Evolutionary conservation across 805 yeast genomes (phyloP), one percentile per base, ranked within the genome.

Genomic region (Candida khao-thaluensis): DNA sequence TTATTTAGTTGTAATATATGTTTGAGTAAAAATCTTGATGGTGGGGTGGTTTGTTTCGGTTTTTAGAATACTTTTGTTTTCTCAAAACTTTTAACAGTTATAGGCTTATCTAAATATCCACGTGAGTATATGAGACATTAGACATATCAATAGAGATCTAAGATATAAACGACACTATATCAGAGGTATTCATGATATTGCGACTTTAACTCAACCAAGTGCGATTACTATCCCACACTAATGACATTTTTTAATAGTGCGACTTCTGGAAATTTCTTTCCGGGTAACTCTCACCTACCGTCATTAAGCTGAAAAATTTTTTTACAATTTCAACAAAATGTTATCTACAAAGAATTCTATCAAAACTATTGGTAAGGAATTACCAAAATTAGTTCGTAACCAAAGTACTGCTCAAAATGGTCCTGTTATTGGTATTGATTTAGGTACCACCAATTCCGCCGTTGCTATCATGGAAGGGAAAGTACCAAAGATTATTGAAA

Each of bases 361-460:
- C 43, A 64, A 61, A 49, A 28, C 44, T 31, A 23, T 47, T 25
- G 36, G 44, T 24, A 35, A 37, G 17, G 37, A 38, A 21, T 23
- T 43, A 23, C 43, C 43, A 22, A 61, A 53, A 58, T 64, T 63
- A 41, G 48, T 61, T 40, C 64, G 67, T 56, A 52, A 56, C 52
- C 62, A 67, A 38, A 50, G 63, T 21, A 47, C 53, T 28, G 65
- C 66, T 30, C 60, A 65, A 31, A 53, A 52, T 47, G 74, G 77
- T 47, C 71, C 80, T 50, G 91, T 85, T 32, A 84, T 85, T 56
- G 95, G 95, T 61, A 84, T 85, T 53, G 95, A 85, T 64, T 69
- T 85, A 57, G 95, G 95, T 56, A 85, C 95, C 61, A 85, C 95
- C 61, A 85, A 86, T 72, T 85, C 95, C 23, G 95, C 95, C 40